Percentiles rank a stretch among this genome's conserved stretches.
Evolutionary conservation across 306 rosid species (phyloP).

Genomic region (Trifolium repens): DNA sequence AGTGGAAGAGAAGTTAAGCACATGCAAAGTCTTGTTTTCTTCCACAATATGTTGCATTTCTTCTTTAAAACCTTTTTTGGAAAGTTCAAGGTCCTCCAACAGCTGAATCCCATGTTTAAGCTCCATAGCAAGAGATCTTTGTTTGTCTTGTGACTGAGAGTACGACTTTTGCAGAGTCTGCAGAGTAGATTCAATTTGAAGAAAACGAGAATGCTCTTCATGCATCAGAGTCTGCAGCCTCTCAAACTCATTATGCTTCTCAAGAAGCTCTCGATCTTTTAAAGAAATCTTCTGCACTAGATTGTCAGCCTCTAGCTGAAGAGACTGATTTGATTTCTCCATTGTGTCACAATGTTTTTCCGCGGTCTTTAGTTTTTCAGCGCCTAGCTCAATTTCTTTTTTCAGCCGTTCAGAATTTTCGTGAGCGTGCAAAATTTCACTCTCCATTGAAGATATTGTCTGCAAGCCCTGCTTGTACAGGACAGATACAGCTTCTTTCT

Average conservation of each 20-base stretch:
- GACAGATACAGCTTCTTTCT: slow-evolving; percentile 69
- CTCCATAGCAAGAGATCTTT: slow-evolving; percentile 81
- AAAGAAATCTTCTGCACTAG: slow-evolving; percentile 71
- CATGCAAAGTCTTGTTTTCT: slow-evolving; percentile 74
- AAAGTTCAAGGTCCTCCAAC: slow-evolving; percentile 73
- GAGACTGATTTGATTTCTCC: slow-evolving; percentile 76
- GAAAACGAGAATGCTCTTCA: slow-evolving; percentile 73
- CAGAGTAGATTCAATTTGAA: slow-evolving; percentile 79
- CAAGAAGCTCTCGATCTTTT: slow-evolving; percentile 79
- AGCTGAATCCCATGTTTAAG: slow-evolving; percentile 79
- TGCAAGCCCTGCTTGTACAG: slow-evolving; percentile 70
- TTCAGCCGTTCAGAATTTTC: slow-evolving; percentile 58
- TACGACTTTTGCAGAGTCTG: slow-evolving; percentile 72
- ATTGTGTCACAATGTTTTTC: slow-evolving; percentile 63
- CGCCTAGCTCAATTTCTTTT: slow-evolving; percentile 58
- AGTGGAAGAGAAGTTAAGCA: slow-evolving; percentile 59
- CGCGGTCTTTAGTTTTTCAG: slow-evolving; percentile 59
- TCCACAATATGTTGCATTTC: slow-evolving; percentile 67
- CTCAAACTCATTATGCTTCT: slow-evolving; percentile 71
- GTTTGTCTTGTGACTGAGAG: slow-evolving; percentile 84
- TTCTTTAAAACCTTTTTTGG: slow-evolving; percentile 72
- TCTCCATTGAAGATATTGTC: slow-evolving; percentile 72
- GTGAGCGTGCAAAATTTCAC: slow-evolving; percentile 66
- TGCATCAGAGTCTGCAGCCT: slow-evolving; percentile 73
- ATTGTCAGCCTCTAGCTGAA: slow-evolving; percentile 67